Evolutionary conservation across 1,284 basidiomycete genomes (phyloP).

Genomic region (Testicularia cyperi): DNA sequence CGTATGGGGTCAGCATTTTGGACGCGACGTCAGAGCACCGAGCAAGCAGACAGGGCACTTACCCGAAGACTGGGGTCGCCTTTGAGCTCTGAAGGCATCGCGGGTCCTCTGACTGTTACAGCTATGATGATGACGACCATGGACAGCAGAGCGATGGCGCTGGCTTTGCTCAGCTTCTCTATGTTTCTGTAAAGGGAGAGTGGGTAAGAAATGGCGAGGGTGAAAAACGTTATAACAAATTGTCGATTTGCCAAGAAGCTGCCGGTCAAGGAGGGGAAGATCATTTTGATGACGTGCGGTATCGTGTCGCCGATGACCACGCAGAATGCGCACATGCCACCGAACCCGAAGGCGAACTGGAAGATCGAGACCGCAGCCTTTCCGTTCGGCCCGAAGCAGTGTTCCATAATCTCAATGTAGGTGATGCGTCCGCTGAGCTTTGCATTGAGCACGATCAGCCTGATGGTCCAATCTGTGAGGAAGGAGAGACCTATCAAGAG

Average conservation of each 20-base stretch:
- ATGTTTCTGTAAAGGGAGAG: slow-evolving; percentile 95
- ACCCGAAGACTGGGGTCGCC: slow-evolving; percentile 64
- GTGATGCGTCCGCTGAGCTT: slow-evolving; percentile 89
- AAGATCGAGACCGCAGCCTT: slow-evolving; percentile 88
- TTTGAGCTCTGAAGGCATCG: slow-evolving; percentile 75
- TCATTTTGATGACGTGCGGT: slow-evolving; percentile 80
- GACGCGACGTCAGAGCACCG: too few species aligned
- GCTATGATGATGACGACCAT: slow-evolving; percentile 92
- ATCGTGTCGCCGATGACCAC: slow-evolving; percentile 79
- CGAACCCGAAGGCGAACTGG: slow-evolving; percentile 95
- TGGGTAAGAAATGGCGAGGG: slow-evolving; percentile 72
- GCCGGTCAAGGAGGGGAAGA: slow-evolving; percentile 81
- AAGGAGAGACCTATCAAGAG: slow-evolving; percentile 78
- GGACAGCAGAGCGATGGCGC: slow-evolving; percentile 73
- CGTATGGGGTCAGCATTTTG: too few species aligned
- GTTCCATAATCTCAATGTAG: slow-evolving; percentile 95
- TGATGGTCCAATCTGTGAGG: slow-evolving; percentile 97
- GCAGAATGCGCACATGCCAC: slow-evolving; percentile 68
- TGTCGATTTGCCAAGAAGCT: slow-evolving; percentile 79
- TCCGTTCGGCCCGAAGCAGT: slow-evolving; percentile 76
- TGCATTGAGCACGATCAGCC: slow-evolving; percentile 84
- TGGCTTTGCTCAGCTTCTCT: slow-evolving; percentile 90
- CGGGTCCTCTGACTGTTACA: slow-evolving; percentile 81
- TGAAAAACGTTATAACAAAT: slow-evolving; percentile 71
- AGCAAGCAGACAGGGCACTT: slow-evolving; percentile 70